phyloP scores from a whole-genome alignment of 306 rosid genomes.

The Cicer arietinum region DNA sequence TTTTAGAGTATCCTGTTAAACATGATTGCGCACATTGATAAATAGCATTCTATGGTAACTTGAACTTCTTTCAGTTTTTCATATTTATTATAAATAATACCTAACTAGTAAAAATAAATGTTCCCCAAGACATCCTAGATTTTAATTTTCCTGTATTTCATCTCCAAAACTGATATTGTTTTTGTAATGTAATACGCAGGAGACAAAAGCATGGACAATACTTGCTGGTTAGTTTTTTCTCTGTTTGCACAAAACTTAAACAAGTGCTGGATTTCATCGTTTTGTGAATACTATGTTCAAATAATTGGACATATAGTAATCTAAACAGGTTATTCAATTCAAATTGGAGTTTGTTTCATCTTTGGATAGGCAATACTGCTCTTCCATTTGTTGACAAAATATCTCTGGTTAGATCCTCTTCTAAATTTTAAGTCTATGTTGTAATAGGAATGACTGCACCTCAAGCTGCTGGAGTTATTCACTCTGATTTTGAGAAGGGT shows the following conservation, averaged over 20 bases:
- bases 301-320: slow-evolving; percentile 3
- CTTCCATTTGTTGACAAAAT: slow-evolving; percentile 8
- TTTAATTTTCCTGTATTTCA: slow-evolving; percentile 17
- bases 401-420: slow-evolving; percentile 6
- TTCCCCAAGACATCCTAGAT: slow-evolving; percentile 4
- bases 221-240: slow-evolving; percentile 70
- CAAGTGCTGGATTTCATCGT: slow-evolving; percentile 30
- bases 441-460: slow-evolving; percentile 97
- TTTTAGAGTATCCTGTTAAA: slow-evolving; percentile 13
- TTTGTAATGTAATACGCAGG: slow-evolving; percentile 55
- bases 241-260: slow-evolving; percentile 20
- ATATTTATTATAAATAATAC: slow-evolving; percentile 4
- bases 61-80: slow-evolving; percentile 14
- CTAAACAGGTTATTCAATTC: slow-evolving; percentile 25
- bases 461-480: slow-evolving; percentile 99
- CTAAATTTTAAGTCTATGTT: slow-evolving; percentile 46
- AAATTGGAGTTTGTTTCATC: slow-evolving; percentile 4
- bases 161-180: slow-evolving; percentile 41
- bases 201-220: slow-evolving; percentile 99
- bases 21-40: not conserved
- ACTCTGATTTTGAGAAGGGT: slow-evolving; percentile 98
- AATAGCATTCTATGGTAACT: slow-evolving; percentile 10
- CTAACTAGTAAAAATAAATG: not conserved
- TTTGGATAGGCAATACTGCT: slow-evolving; percentile 10
- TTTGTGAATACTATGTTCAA: slow-evolving; percentile 38